Base-by-base conservation (phyloP, 1,139 yeast genomes). In the Yamadazyma trypodendri region DNA sequence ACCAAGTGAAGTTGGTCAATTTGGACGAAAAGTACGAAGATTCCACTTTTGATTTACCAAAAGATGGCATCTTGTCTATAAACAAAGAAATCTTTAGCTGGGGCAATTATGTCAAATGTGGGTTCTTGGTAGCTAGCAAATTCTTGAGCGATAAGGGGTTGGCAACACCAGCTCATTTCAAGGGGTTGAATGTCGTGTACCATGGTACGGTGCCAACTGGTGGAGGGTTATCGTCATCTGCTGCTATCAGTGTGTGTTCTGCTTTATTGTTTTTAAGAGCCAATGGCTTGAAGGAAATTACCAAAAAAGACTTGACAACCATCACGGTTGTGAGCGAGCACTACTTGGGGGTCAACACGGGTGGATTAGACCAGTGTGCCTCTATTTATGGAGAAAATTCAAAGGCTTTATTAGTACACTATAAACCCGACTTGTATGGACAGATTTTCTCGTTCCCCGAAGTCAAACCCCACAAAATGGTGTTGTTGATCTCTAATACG, bases 361-460 rank as follows among this genome's bases (percentile, higher is more conserved):
- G 90, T 17, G 90, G 90, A 31, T 77, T 83, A 85, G 90, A 83
- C 55, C 90, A 83, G 60, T 73, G 84, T 44, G 89, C 90, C 3
- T 76, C 84, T 2, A 72, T 83, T 17, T 81, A 75, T 49, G 89
- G 89, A n/a, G 79, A 75, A 49, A 64, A 60, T 31, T 72, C 69
- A 42, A 77, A 81, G 48, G 84, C 84, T 2, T 58, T 83, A 43
- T 70, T 76, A 46, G 79, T 83, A 31, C 77, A 77, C 44, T 83
- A 82, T 60, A 71, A 72, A 44, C 90, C 90, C 2, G 59, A 68
- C 41, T 64, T 83, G 37, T 63, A 60, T 28, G 88, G 79, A 11
- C 63, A 69, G 29, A 76, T 85, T n/a, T 70, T 79, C 52, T 58
- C 64, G 32, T 75, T 81, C 55, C 87, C 86, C 11, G 52, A 57